Base-by-base conservation (phyloP, 202 grass and related monocot species). In the Musa balbisiana region DNA sequence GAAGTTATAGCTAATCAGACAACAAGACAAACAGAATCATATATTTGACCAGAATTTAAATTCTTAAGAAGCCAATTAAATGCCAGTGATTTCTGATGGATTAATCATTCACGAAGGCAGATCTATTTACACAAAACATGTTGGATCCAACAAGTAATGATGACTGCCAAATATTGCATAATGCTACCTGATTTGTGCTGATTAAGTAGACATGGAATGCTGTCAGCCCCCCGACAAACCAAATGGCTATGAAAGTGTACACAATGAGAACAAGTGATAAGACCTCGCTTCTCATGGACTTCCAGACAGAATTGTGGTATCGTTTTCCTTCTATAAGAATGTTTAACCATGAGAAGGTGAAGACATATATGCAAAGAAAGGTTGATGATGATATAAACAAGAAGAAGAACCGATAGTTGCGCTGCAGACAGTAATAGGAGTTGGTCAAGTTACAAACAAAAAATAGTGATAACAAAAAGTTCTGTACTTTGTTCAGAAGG, bases 201-300 rank as follows among this genome's bases (percentile, higher is more conserved):
- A 91, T 87, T 83, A 97, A 84, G 78, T 91, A 97, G 82, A 51
- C 11, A 82, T 97, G 93, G 83, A 97, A 93, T 11, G 85, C 82
- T 24, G 93, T 97, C 72, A 97, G 85, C 2, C 93, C 93, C 49
- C 93, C 93, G 22, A 97, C 93, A 76, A 97, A 97, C 90, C 93
- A 97, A 26, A 90, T 84, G 0, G 64, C 79, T 79, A 97, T 81
- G 90, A 97, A 97, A 14, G 86, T 87, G 78, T 93, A 97, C 5
- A 81, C 74, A 52, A 91, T 87, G 1, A 97, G 88, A 62, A 93
- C 80, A 68, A 97, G 84, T 13, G 90, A 97, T 0, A 93, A 75
- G 66, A 87, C 78, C 79, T 97, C 93, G 33, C 86, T 73, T 52
- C 69, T 73, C 84, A 97, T 89, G 59, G 86, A 89, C 49, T 80